These are phyloP conservation scores for Xylariales sp. DNA, from an alignment of 2,329 filamentous ascomycete species.

Conservation along the genomic window DNA sequence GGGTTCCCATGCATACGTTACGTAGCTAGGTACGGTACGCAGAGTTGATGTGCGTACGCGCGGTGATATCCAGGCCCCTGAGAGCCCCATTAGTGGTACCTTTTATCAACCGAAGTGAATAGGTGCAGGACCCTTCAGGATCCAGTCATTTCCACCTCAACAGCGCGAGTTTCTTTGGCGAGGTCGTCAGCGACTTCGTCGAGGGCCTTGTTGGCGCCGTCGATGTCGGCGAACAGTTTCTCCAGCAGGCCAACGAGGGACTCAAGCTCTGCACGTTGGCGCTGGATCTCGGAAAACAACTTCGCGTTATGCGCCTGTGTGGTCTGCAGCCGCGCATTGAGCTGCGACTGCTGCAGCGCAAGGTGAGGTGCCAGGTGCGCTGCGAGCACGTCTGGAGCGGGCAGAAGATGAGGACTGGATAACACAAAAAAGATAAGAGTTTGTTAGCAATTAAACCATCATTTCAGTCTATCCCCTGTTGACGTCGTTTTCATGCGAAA, in stretches of 20 bases:
- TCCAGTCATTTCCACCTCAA: slow-evolving; percentile 33
- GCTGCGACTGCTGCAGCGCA: slow-evolving; percentile 46
- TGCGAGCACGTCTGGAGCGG: slow-evolving; percentile 44
- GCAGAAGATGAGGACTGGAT: slow-evolving; percentile 49
- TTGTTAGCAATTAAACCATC: not conserved
- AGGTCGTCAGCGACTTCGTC: slow-evolving; percentile 40
- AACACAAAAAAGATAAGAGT: not conserved
- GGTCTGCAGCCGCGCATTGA: slow-evolving; percentile 54
- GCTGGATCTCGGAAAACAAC: slow-evolving; percentile 45
- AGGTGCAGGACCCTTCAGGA: no score
- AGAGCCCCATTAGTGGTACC: no score
- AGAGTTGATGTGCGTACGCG: no score
- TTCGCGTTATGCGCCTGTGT: slow-evolving; percentile 52
- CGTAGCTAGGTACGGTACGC: no score
- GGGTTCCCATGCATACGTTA: no score
- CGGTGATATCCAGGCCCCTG: no score
- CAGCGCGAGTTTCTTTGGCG: slow-evolving; percentile 43
- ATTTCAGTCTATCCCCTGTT: not conserved
- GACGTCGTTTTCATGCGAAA: no score
- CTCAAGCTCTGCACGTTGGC: slow-evolving; percentile 52
- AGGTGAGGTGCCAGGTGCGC: slow-evolving; percentile 53
- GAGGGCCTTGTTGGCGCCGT: slow-evolving; percentile 41
- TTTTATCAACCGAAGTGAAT: no score
- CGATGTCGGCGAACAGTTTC: slow-evolving; percentile 48
- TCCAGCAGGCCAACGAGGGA: slow-evolving; percentile 46